These are phyloP conservation scores for Tinospora cordifolia DNA, from an alignment of 164 flowering plant genomes.

Conservation along the genomic window DNA sequence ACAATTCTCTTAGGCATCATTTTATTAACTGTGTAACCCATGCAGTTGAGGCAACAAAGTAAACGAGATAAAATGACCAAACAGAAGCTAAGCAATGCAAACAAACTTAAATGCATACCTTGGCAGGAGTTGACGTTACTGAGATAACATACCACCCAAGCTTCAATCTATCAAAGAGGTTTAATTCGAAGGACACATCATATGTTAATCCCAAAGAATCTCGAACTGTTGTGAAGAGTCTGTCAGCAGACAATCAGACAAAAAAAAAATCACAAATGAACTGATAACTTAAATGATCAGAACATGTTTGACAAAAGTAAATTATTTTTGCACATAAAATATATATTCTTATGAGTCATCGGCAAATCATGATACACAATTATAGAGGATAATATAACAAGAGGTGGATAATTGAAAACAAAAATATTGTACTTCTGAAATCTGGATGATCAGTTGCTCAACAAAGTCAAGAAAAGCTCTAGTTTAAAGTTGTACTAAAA, in stretches of 20 bases:
- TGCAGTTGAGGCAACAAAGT: too few relatives aligned
- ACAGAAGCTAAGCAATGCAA: not conserved
- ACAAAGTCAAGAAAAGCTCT: too few relatives aligned
- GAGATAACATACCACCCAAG: slow-evolving; percentile 98
- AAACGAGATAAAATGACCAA: not conserved
- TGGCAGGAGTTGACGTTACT: slow-evolving; percentile 92
- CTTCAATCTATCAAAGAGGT: slow-evolving; percentile 86
- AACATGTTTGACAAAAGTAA: not conserved
- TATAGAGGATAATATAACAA: not conserved
- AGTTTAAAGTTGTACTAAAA: too few relatives aligned
- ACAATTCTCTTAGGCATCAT: too few relatives aligned
- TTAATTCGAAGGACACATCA: slow-evolving; percentile 92
- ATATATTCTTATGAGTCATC: not conserved
- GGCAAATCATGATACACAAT: not conserved
- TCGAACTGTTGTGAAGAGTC: slow-evolving; percentile 96
- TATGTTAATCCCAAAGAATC: slow-evolving; percentile 96
- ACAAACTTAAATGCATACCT: slow-evolving; percentile 39
- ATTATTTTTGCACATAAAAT: not conserved
- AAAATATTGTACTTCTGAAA: too few relatives aligned
- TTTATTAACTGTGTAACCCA: too few relatives aligned
- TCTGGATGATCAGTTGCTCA: too few relatives aligned
- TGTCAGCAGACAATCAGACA: slow-evolving; percentile 22
- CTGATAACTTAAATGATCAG: not conserved
- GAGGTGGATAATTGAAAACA: too few relatives aligned
- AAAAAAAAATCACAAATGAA: not conserved